Conservation (phyloP, 768 basidiomycete species). For the Mycena crocata region DNA sequence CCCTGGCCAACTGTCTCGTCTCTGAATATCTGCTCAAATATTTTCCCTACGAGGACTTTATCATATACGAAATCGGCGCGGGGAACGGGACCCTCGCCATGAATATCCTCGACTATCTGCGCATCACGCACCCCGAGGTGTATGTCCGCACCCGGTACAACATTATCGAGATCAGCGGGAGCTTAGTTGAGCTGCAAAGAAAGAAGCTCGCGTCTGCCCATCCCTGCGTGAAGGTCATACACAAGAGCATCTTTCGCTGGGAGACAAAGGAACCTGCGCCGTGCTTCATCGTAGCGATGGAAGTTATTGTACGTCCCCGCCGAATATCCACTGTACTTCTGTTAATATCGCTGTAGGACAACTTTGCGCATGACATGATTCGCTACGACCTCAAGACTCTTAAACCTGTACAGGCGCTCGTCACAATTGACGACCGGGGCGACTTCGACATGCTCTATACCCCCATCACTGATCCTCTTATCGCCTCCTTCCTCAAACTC, state of each 20-base stretch:
- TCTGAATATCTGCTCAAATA: conserved; percentile 94
- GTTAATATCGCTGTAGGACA: conserved; percentile 68
- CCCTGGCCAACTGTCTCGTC: conserved; percentile 89
- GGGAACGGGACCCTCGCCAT: conserved; percentile 96
- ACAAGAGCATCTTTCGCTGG: conserved; percentile 92
- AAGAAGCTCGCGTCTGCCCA: conserved; percentile 71
- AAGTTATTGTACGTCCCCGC: conserved; percentile 82
- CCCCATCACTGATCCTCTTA: conserved; percentile 86
- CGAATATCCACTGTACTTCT: background rate
- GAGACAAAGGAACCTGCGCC: conserved; percentile 78
- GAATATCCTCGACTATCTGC: conserved; percentile 87
- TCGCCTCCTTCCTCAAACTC: conserved; percentile 79
- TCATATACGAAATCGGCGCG: conserved; percentile 97
- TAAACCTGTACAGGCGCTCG: conserved; percentile 85
- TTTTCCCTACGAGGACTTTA: conserved; percentile 95
- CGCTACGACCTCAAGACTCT: conserved; percentile 88
- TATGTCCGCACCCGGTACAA: conserved; percentile 93
- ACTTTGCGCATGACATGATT: conserved; percentile 95
- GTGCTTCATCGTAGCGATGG: conserved; percentile 94
- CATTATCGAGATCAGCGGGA: conserved; percentile 93
- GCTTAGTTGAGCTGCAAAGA: conserved; percentile 79
- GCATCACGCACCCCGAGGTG: conserved; percentile 85
- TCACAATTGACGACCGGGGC: conserved; percentile 81
- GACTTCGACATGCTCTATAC: conserved; percentile 89
- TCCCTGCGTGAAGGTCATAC: conserved; percentile 73